A percentile compares a stretch with the other conserved stretches of the same genome.
These are phyloP conservation scores for Acanthamoeba castellanii DNA, from an alignment of 208 protist species.

Conservation along the genomic window DNA sequence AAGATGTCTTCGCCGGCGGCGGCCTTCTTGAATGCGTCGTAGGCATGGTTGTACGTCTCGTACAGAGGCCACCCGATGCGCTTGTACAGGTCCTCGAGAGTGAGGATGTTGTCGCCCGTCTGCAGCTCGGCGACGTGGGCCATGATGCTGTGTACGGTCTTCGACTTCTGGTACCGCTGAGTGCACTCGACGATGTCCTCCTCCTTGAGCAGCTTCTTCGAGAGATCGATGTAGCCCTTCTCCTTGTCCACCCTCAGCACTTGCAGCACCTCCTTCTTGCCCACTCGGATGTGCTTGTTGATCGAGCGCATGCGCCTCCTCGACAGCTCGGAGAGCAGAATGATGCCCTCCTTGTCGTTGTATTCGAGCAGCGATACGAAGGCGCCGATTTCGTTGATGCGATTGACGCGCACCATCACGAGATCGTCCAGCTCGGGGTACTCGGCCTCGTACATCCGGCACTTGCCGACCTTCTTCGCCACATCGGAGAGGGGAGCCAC, in stretches of 20 bases:
- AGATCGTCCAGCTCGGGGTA: conserved; percentile 97
- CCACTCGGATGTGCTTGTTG: conserved; percentile 98
- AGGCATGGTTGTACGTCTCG: conserved; percentile 91
- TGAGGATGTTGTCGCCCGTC: conserved; percentile 57
- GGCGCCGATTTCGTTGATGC: conserved; percentile 95
- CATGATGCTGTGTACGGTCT: conserved; percentile 95
- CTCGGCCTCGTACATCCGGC: conserved; percentile 94
- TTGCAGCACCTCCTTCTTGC: conserved; percentile 95
- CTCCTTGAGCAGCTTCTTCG: conserved; percentile 51
- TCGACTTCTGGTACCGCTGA: conserved; percentile 19
- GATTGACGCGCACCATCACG: conserved; percentile 97
- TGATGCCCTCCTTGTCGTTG: conserved; percentile 98
- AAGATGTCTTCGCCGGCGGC: conserved; percentile 63
- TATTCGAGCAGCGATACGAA: conserved; percentile 97
- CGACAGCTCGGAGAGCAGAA: conserved; percentile 98
- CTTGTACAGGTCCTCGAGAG: conserved; percentile 90
- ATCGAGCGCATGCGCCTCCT: conserved; percentile 98
- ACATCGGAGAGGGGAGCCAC: conserved; percentile 22
- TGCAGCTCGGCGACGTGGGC: conserved; percentile 93
- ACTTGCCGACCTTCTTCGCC: conserved; percentile 78
- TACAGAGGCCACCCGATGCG: conserved; percentile 93
- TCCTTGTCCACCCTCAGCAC: conserved; percentile 99
- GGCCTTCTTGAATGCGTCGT: conserved; percentile 91
- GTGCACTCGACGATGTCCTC: conserved; percentile 72
- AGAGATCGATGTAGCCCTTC: conserved; percentile 88